Base-by-base conservation (phyloP, 2,329 filamentous ascomycete species). In the Sporothrix curviconia region DNA sequence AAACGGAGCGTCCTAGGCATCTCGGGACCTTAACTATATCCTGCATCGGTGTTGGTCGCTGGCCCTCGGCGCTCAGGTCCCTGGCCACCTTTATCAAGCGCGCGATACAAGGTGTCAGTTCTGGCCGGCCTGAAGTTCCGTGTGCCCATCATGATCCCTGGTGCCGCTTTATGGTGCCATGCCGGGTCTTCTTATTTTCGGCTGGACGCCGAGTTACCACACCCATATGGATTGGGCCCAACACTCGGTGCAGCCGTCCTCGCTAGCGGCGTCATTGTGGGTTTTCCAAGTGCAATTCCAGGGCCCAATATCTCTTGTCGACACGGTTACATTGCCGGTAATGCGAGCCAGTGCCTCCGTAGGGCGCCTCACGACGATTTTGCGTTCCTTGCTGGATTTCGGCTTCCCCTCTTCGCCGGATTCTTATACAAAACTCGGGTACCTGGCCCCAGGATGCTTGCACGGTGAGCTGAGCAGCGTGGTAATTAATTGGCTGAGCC, bases 11-110 rank as follows among this genome's bases (percentile, higher is more conserved):
- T n/a, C n/a, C n/a, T n/a, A n/a, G n/a, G n/a, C n/a, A n/a, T n/a
- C n/a, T n/a, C n/a, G n/a, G n/a, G n/a, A n/a, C n/a, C n/a, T n/a
- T n/a, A n/a, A n/a, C n/a, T n/a, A n/a, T n/a, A n/a, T n/a, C n/a
- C n/a, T n/a, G n/a, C n/a, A n/a, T n/a, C n/a, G n/a, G n/a, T n/a
- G n/a, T n/a, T n/a, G n/a, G n/a, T n/a, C n/a, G n/a, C n/a, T n/a
- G n/a, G n/a, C n/a, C n/a, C n/a, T 62, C 7, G 60, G 63, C 22
- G 46, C 88, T 6, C 87, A 87, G 19, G n/a, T 78, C 78, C 1
- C 72, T 73, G 43, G 76, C 74, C 68, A 71, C 30, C 70, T 76
- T 46, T 77, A 76, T 64, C 15, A 75, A 76, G 63, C 66, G 69
- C n/a, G 59, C 74, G 70, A 4, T 70, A 72, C 62, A 68, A 53